Conservation (phyloP, 2,329 filamentous ascomycete species). For the Colletotrichum lindemuthianum region DNA sequence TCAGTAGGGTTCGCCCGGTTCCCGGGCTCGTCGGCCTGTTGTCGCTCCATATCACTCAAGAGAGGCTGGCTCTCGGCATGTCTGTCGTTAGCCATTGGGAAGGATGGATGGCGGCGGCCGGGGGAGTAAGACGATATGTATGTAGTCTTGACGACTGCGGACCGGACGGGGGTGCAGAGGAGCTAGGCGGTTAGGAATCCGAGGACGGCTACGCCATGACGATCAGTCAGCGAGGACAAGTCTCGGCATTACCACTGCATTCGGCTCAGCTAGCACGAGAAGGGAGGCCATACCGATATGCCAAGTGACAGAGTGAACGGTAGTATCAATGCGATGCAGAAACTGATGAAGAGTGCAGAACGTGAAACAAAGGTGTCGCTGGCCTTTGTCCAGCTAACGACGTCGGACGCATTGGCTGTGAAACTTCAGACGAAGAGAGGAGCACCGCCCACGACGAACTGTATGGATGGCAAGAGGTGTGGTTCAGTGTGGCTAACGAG, state of each 20-base stretch:
- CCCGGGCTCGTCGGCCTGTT: constrained; percentile 40
- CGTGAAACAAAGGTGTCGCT: constrained; percentile 34
- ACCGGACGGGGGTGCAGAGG: constrained; percentile 26
- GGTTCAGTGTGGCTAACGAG: constrained; percentile 11
- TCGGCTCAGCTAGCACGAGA: neutral
- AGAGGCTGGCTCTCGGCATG: constrained; percentile 51
- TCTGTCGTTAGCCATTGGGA: constrained; percentile 44
- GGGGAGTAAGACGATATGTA: constrained; percentile 32
- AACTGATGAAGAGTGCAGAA: constrained; percentile 26
- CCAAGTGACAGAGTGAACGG: constrained; percentile 9
- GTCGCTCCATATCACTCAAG: constrained; percentile 48
- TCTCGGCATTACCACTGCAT: constrained; percentile 31
- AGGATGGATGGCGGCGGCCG: constrained; percentile 1
- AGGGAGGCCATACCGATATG: constrained; percentile 24
- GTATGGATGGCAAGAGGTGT: constrained; percentile 16
- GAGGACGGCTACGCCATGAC: constrained; percentile 35
- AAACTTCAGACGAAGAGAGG: constrained; percentile 29
- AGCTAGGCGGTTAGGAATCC: constrained; percentile 28
- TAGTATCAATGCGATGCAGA: constrained; percentile 35
- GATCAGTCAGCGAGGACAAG: constrained; percentile 35
- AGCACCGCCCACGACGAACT: neutral
- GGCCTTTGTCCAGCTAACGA: constrained; percentile 21
- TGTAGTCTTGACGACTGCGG: constrained; percentile 29
- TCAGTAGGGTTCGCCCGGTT: constrained; percentile 38
- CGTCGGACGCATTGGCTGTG: constrained; percentile 24